These are phyloP conservation scores for Suillus weaverae DNA, from an alignment of 768 basidiomycete genomes.

Conservation along the genomic window DNA sequence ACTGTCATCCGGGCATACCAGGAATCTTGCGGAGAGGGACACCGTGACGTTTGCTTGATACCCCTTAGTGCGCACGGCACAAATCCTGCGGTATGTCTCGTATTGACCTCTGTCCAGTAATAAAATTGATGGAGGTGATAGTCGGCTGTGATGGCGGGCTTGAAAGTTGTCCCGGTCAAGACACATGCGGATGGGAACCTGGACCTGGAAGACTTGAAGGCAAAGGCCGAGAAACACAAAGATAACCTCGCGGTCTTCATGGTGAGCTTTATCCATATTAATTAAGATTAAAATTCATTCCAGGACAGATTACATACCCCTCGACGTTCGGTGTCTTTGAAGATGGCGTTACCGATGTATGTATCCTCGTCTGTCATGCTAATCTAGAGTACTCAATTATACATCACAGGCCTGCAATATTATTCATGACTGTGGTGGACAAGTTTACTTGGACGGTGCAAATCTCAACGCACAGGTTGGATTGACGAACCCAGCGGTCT, in stretches of 20 bases:
- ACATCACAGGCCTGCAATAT: conserved; percentile 76
- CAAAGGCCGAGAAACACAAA: conserved; percentile 89
- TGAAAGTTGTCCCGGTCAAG: conserved; percentile 97
- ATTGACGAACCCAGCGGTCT: conserved; percentile 88
- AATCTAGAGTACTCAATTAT: not conserved
- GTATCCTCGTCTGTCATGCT: conserved; percentile 12
- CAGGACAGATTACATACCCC: conserved; percentile 83
- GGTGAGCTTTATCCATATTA: conserved; percentile 46
- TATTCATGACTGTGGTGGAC: conserved; percentile 92
- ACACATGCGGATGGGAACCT: conserved; percentile 84
- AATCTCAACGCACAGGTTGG: conserved; percentile 96
- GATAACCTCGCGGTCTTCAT: conserved; percentile 94
- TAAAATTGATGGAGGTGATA: conserved; percentile 33
- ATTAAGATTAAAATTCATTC: conserved; percentile 13
- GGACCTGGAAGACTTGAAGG: conserved; percentile 80
- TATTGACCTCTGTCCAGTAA: not conserved
- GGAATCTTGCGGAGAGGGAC: conserved; percentile 78
- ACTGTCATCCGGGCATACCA: conserved; percentile 94
- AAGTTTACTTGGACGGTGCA: conserved; percentile 95
- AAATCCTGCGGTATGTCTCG: conserved; percentile 82
- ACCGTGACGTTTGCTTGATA: conserved; percentile 90
- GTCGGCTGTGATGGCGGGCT: conserved; percentile 96
- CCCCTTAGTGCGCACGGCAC: conserved; percentile 97
- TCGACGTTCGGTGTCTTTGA: conserved; percentile 99
- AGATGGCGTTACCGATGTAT: conserved; percentile 75